Evolutionary conservation across 129 eudicot genomes (phyloP), one percentile per base, ranked within the genome.

Genomic region (Artemisia annua): DNA sequence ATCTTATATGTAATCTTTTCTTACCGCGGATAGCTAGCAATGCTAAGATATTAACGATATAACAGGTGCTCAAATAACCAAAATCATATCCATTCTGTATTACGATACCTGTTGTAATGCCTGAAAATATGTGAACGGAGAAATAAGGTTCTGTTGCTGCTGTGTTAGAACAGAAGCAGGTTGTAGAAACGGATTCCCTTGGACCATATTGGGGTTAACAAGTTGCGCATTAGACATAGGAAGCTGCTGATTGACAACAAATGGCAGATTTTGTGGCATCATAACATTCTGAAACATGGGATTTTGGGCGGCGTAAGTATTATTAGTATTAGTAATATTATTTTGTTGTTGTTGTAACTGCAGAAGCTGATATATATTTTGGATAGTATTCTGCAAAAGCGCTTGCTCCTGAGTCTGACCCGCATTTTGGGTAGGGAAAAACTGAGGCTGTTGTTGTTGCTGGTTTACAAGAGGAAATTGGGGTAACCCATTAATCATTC

Each of bases 331-430:
- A 20, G 22, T 20, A 20, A 0, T 20, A 20, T 0, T 20, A 20
- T 20, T 20, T 20, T 20, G 22, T 20, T 20, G 22, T 20, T 20
- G 69, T 10, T 82, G 86, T 82, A 89, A 76, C 19, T 80, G 85
- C 3, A 79, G 76, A 75, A 85, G 81, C 63, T 79, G 89, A 59
- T 66, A 78, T 67, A 84, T 76, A 66, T 82, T 81, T 59, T 79
- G 87, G 67, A 76, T 73, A 32, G 87, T 81, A 63, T 67, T 66
- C 75, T 70, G 94, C 84, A 74, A 16, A 69, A 83, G 74, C 19
- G 32, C 71, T 85, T 84, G 89, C 63, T 80, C 80, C 72, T 79
- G 67, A 8, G 71, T 66, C 28, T 81, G 32, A 75, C 65, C 35
- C 7, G 61, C 74, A 64, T 76, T 81, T 49, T 56, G 86, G 59